These are phyloP conservation scores for Globisporangium cederbergense DNA, from an alignment of 352 stramenopile species.

Conservation along the genomic window DNA sequence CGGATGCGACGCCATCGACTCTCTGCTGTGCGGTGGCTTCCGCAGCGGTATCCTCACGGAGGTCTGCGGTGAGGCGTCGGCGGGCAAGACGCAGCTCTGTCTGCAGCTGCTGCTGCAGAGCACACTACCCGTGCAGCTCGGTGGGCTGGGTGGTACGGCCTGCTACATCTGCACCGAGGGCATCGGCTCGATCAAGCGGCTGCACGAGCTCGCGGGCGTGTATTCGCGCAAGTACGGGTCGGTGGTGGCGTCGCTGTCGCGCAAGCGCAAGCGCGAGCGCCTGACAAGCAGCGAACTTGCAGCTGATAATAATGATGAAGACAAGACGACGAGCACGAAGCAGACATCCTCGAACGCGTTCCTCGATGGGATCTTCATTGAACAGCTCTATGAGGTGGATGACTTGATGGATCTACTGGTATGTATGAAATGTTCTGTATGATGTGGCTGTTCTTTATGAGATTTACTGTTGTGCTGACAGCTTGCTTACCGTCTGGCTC, in stretches of 20 bases:
- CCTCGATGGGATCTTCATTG: slow-evolving; percentile 75
- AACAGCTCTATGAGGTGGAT: slow-evolving; percentile 70
- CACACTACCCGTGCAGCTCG: slow-evolving; percentile 39
- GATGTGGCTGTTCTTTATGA: too few species aligned
- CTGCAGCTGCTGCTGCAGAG: slow-evolving; percentile 74
- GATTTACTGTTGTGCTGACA: neutral
- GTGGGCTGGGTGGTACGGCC: slow-evolving; percentile 52
- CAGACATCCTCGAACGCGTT: slow-evolving; percentile 29
- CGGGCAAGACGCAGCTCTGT: slow-evolving; percentile 79
- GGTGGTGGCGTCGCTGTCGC: slow-evolving; percentile 42
- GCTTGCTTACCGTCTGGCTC: neutral
- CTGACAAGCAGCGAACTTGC: neutral
- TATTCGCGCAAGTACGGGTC: slow-evolving; percentile 44
- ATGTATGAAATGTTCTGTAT: neutral
- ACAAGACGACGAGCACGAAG: neutral
- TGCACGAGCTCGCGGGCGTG: slow-evolving; percentile 57
- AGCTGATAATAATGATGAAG: neutral
- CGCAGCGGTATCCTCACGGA: slow-evolving; percentile 66
- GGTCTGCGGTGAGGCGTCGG: slow-evolving; percentile 67
- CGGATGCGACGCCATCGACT: slow-evolving; percentile 60
- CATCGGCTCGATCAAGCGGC: slow-evolving; percentile 61
- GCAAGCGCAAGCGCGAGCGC: slow-evolving; percentile 28
- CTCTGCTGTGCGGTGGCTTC: slow-evolving; percentile 57
- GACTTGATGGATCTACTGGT: slow-evolving; percentile 68
- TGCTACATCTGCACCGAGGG: slow-evolving; percentile 85